phyloP scores from a whole-genome alignment of 768 basidiomycete species.

The Suillus subalutaceus region DNA sequence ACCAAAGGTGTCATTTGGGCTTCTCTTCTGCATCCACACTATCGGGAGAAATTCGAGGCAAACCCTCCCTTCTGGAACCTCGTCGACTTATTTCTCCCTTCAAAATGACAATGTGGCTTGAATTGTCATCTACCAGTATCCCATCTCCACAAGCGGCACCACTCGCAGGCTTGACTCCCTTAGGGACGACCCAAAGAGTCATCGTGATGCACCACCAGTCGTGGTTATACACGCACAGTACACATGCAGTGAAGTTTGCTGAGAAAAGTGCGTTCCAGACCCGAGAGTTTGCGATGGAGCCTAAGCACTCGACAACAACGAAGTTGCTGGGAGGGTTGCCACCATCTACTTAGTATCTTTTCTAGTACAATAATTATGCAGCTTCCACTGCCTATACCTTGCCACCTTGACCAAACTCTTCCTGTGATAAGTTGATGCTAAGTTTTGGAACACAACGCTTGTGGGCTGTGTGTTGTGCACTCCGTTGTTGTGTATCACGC shows the following conservation, averaged over 20 bases:
- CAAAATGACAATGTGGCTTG: slow-evolving; percentile 23
- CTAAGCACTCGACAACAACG: slow-evolving; percentile 35
- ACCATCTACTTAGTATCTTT: no score
- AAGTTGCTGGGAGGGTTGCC: slow-evolving; percentile 29
- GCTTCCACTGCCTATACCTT: no score
- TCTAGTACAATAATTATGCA: no score
- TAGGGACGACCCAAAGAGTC: slow-evolving; percentile 17
- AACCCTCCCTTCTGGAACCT: slow-evolving; percentile 36
- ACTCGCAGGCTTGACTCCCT: slow-evolving; percentile 25
- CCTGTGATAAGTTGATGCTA: no score
- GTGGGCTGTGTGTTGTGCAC: no score
- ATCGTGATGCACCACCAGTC: slow-evolving; percentile 16
- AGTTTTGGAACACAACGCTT: no score
- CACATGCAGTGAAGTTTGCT: slow-evolving; percentile 25
- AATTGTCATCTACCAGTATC: slow-evolving; percentile 22
- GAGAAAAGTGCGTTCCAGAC: slow-evolving; percentile 37
- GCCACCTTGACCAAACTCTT: no score
- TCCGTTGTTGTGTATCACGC: no score
- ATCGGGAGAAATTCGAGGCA: slow-evolving; percentile 24
- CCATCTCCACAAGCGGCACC: slow-evolving; percentile 35
- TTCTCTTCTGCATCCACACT: background rate
- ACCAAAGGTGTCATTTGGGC: background rate
- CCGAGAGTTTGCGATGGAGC: slow-evolving; percentile 18
- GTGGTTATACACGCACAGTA: slow-evolving; percentile 19
- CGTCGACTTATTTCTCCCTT: slow-evolving; percentile 30